Evolutionary conservation across 345 rosid genomes (phyloP).

Genomic region (Linum trigynum): DNA sequence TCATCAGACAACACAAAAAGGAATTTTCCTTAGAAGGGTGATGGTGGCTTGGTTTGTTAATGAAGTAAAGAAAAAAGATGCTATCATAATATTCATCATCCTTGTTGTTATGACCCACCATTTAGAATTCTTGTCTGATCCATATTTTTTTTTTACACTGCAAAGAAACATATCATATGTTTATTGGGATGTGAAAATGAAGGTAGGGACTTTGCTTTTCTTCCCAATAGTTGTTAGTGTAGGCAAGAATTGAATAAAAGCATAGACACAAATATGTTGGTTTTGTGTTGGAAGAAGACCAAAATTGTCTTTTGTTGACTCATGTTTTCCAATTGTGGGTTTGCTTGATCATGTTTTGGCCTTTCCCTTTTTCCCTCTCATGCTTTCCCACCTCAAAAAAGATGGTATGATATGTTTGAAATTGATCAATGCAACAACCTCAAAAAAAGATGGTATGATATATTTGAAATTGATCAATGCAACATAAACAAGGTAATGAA

Average conservation of each 20-base stretch:
- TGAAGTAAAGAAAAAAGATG: slow-evolving; percentile 9
- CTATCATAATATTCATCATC: background rate
- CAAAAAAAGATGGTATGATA: background rate
- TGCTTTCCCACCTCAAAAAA: background rate
- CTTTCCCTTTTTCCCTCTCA: background rate
- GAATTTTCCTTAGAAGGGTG: background rate
- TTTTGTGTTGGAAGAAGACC: background rate
- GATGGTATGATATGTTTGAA: background rate
- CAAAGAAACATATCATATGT: too few species aligned
- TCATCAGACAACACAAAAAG: background rate
- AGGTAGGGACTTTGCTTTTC: background rate
- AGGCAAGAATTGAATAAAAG: too few species aligned
- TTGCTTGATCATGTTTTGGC: background rate
- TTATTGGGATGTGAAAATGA: slow-evolving; percentile 2
- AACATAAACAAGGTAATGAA: background rate
- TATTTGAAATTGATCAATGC: background rate
- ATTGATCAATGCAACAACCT: background rate
- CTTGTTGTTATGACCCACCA: slow-evolving; percentile 31
- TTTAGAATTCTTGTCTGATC: slow-evolving; percentile 31
- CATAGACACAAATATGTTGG: background rate
- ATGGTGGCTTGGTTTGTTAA: background rate
- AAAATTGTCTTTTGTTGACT: background rate
- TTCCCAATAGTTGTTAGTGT: background rate
- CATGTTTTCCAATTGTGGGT: background rate
- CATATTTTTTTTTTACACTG: background rate